These are phyloP conservation scores for Moniliophthora roreri DNA, from an alignment of 1,284 basidiomycete species.

Conservation along the genomic window DNA sequence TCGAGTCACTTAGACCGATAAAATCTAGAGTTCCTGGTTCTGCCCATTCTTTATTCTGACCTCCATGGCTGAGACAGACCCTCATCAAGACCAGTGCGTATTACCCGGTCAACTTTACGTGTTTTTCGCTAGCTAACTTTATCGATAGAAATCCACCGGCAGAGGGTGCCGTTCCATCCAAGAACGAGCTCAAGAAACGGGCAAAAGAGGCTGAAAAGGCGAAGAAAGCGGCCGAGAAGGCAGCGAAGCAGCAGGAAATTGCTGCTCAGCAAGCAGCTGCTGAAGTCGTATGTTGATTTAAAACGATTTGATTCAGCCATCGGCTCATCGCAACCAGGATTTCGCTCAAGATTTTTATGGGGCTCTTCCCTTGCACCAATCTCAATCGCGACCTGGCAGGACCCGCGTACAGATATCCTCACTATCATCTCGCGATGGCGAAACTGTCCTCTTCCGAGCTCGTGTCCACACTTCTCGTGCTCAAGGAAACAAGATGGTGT, in stretches of 20 bases:
- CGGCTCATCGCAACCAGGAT: constrained; percentile 51
- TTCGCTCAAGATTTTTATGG: constrained; percentile 89
- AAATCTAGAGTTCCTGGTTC: too few relatives aligned
- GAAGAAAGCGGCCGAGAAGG: constrained; percentile 84
- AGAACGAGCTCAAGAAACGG: constrained; percentile 92
- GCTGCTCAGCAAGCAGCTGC: constrained; percentile 74
- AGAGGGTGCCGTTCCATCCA: constrained; percentile 60
- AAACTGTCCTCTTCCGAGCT: constrained; percentile 84
- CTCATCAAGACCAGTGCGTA: constrained; percentile 16
- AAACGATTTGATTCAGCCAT: neutral
- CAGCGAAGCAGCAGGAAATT: constrained; percentile 76
- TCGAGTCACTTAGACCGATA: neutral
- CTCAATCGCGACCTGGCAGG: constrained; percentile 63
- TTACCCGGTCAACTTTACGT: neutral
- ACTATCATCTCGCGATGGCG: constrained; percentile 72
- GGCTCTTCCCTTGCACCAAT: constrained; percentile 89
- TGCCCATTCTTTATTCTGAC: neutral
- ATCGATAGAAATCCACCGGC: constrained; percentile 17
- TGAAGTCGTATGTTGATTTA: constrained; percentile 55
- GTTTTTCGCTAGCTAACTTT: neutral
- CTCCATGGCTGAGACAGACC: neutral
- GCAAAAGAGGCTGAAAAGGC: constrained; percentile 94
- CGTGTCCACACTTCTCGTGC: constrained; percentile 91
- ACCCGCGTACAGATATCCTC: constrained; percentile 63
- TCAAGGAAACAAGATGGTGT: constrained; percentile 93